A percentile compares a stretch with the other conserved stretches of the same genome.
phyloP scores from a whole-genome alignment of 495 filamentous ascomycete genomes.

The Ramalina intermedia region DNA sequence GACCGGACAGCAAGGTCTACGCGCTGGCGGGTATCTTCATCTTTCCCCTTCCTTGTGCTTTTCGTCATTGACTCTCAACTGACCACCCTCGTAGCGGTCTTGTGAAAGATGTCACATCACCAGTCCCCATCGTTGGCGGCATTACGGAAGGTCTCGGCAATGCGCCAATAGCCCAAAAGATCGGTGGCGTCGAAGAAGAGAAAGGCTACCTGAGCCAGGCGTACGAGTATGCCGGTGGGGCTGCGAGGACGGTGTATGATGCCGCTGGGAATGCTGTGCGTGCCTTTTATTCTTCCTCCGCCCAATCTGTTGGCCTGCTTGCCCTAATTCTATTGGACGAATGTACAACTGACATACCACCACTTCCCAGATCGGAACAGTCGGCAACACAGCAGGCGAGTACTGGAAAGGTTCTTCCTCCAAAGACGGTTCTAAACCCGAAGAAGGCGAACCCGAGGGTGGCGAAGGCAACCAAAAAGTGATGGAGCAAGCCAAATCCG shows the following conservation, averaged over 20 bases:
- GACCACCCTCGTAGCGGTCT: background rate
- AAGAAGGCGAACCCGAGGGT: background rate
- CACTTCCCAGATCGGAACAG: constrained; percentile 7
- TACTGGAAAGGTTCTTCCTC: constrained; percentile 3
- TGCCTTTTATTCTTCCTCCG: background rate
- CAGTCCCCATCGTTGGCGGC: constrained; percentile 10
- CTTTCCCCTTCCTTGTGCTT: background rate
- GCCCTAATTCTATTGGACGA: too few relatives aligned
- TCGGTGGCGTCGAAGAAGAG: constrained; percentile 9
- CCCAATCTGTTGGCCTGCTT: background rate
- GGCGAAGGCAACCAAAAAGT: constrained; percentile 2
- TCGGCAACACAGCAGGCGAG: constrained; percentile 7
- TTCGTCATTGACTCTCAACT: background rate
- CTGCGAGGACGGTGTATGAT: constrained; percentile 8
- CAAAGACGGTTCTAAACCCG: constrained; percentile 1
- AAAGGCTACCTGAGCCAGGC: constrained; percentile 9
- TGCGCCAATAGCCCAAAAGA: constrained; percentile 5
- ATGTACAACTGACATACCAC: background rate
- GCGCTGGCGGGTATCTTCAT: constrained; percentile 2
- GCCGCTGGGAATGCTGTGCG: constrained; percentile 10
- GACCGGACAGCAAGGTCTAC: constrained; percentile 2
- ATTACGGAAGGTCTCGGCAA: constrained; percentile 10
- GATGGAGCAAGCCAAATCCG: background rate
- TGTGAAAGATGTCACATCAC: constrained; percentile 4
- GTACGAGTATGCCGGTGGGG: constrained; percentile 6